These are phyloP conservation scores for Eimeria sp. DNA, from an alignment of 169 alveolate genomes.

Conservation along the genomic window DNA sequence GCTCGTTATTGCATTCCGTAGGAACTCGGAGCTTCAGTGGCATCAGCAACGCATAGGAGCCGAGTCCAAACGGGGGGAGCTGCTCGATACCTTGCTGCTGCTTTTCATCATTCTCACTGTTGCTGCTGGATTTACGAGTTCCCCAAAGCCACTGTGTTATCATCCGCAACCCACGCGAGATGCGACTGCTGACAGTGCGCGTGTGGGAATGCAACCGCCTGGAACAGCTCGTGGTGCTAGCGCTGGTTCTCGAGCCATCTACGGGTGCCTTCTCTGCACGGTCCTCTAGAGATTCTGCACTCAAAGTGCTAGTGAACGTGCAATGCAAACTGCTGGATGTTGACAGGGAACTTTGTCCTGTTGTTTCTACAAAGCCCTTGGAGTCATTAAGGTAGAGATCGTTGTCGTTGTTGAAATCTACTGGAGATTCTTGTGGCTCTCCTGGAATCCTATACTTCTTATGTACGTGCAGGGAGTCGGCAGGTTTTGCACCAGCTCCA, in stretches of 20 bases:
- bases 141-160: conserved; percentile 59
- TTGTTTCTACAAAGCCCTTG: conserved; percentile 27
- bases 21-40: conserved; percentile 75
- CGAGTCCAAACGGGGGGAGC: conserved; percentile 65
- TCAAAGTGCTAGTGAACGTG: conserved; percentile 25
- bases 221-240: conserved; percentile 63
- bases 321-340: conserved; percentile 54
- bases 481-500: background rate
- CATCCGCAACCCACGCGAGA: conserved; percentile 1
- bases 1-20: conserved; percentile 12
- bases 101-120: background rate
- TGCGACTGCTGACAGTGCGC: conserved; percentile 45
- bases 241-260: background rate
- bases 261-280: background rate
- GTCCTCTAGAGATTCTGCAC: conserved; percentile 28
- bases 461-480: background rate
- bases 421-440: background rate
- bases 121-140: conserved; percentile 17
- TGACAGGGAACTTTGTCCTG: conserved; percentile 43
- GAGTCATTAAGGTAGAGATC: background rate
- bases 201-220: conserved; percentile 11
- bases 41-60: conserved; percentile 79
- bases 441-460: background rate
- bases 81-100: conserved; percentile 38
- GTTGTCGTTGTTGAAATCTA: background rate